These are phyloP conservation scores for Carex cristatella DNA, from an alignment of 176 grass and related monocot species.

Conservation along the genomic window DNA sequence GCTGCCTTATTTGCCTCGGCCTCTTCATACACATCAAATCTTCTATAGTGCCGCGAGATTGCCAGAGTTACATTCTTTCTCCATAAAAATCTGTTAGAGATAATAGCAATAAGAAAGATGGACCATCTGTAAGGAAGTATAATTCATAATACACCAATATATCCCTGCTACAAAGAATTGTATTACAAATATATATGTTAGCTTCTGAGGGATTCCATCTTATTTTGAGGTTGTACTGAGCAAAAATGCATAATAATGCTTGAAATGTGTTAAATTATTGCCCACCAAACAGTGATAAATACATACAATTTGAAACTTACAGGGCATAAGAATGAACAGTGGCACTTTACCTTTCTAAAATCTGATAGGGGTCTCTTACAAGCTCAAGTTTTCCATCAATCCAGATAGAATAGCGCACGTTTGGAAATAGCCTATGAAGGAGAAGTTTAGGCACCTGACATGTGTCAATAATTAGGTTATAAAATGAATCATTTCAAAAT, in stretches of 20 bases:
- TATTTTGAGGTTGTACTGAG: neutral
- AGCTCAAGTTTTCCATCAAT: slow-evolving; percentile 99
- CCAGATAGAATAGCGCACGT: slow-evolving; percentile 76
- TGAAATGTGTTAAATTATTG: neutral
- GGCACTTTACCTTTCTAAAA: slow-evolving; percentile 77
- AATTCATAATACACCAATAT: neutral
- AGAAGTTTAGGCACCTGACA: slow-evolving; percentile 88
- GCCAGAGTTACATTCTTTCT: slow-evolving; percentile 75
- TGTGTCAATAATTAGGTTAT: slow-evolving; percentile 12
- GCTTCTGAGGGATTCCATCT: neutral
- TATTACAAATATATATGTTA: neutral
- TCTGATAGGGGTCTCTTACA: slow-evolving; percentile 77
- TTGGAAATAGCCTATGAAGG: slow-evolving; percentile 95
- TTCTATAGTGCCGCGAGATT: slow-evolving; percentile 95
- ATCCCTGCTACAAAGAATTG: slow-evolving; percentile 1
- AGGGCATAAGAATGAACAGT: neutral
- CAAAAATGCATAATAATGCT: neutral
- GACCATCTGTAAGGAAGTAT: neutral
- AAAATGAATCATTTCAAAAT: neutral
- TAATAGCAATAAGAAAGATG: slow-evolving; percentile 6
- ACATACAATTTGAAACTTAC: neutral
- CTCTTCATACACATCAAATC: slow-evolving; percentile 98
- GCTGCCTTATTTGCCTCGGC: slow-evolving; percentile 97
- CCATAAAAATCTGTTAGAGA: slow-evolving; percentile 85
- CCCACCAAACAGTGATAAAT: neutral